Evolutionary conservation across 371 early-diverging fungal genomes (phyloP).

Genomic region (Choanephora cucurbitarum): DNA sequence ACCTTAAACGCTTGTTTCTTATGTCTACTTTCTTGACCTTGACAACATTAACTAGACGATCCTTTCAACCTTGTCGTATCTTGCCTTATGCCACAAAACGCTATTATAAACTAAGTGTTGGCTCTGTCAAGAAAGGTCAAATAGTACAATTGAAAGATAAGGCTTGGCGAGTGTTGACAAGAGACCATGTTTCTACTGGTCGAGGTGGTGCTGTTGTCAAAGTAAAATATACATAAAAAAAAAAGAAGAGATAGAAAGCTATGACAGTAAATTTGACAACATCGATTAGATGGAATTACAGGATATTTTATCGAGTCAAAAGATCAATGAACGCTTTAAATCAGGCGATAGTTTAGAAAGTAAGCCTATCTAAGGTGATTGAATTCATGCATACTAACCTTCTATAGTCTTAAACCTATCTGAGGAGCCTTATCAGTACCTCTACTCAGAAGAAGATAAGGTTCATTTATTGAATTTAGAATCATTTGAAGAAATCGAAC

Average conservation of each 20-base stretch:
- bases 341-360: conserved; percentile 66
- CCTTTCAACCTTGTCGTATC: background rate
- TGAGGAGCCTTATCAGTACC: conserved; percentile 66
- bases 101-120: conserved; percentile 47
- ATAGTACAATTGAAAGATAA: conserved; percentile 48
- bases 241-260: too few relatives aligned
- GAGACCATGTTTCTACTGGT: conserved; percentile 48
- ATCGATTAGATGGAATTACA: conserved; percentile 68
- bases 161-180: conserved; percentile 45
- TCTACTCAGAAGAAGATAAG: conserved; percentile 64
- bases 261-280: too few relatives aligned
- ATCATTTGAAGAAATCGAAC: conserved; percentile 72
- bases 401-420: conserved; percentile 58
- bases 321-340: conserved; percentile 64
- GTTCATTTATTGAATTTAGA: conserved; percentile 72
- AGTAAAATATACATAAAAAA: too few relatives aligned
- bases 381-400: background rate
- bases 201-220: conserved; percentile 58
- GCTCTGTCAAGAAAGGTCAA: conserved; percentile 49
- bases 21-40: conserved; percentile 5
- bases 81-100: conserved; percentile 6
- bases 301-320: conserved; percentile 55
- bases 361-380: conserved; percentile 10
- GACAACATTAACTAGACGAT: background rate
- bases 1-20: background rate